phyloP scores from a whole-genome alignment of 305 asterid genomes.

The Solanum aculeatissimum region DNA sequence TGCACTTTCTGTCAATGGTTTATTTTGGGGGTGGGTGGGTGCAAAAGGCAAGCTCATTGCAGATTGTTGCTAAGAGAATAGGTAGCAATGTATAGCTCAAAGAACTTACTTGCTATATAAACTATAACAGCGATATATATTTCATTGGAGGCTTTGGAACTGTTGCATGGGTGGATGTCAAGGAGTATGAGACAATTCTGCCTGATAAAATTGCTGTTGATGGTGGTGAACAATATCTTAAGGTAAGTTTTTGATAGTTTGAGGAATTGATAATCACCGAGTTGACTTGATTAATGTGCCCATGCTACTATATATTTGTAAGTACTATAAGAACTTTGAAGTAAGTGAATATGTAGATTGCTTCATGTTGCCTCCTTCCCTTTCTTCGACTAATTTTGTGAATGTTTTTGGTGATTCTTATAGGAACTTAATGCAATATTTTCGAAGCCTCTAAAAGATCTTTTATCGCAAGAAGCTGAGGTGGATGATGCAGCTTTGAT shows the following conservation, averaged over 20 bases:
- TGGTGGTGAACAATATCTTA: constrained; percentile 84
- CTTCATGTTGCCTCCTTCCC: neutral
- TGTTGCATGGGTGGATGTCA: constrained; percentile 93
- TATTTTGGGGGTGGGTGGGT: too few relatives aligned
- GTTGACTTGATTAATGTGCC: neutral
- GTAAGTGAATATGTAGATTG: neutral
- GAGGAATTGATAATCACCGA: neutral
- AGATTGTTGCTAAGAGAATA: neutral
- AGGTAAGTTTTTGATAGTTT: constrained; percentile 30
- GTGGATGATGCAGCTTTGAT: constrained; percentile 93
- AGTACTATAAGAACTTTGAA: neutral
- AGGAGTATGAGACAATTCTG: constrained; percentile 69
- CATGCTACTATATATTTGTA: neutral
- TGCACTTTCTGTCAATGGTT: neutral
- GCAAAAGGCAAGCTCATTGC: neutral
- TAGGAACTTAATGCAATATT: constrained; percentile 80
- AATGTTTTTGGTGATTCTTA: neutral
- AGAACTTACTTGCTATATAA: neutral
- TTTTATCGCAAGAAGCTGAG: constrained; percentile 66
- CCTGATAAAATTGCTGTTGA: constrained; percentile 90
- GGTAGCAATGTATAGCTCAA: neutral
- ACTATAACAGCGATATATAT: constrained; percentile 68
- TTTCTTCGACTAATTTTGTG: neutral
- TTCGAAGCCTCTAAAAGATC: constrained; percentile 81
- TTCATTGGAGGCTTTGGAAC: constrained; percentile 97